Base-by-base conservation (phyloP, 106 monocot genomes). In the Ottelia alismoides region DNA sequence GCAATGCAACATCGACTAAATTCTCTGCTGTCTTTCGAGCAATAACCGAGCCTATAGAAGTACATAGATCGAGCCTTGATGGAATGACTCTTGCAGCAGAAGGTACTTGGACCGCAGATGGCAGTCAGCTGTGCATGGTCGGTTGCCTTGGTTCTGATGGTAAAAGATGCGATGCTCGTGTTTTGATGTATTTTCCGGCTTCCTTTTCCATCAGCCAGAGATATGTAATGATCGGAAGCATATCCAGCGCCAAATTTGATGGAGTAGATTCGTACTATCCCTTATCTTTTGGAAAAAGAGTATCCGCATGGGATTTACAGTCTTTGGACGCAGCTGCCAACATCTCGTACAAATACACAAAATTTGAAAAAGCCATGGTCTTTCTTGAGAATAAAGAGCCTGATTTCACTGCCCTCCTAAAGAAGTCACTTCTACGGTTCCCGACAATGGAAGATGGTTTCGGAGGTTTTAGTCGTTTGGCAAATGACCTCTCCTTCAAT, bases 61-160 rank as follows among this genome's bases (percentile, higher is more conserved):
- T 28, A 16, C 67, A 59, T 18, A 65, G 77, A 12, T 73, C 64
- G 2, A 74, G 77, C 4, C 70, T 80, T 31, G 57, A 45, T 57
- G 49, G 43, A 16, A 52, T 45, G 60, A 77, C 80, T 35, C 77
- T 86, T 51, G 70, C 85, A 1, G 61, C 70, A 20, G 80, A 80
- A 52, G 85, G 77, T 9, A 56, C 68, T 14, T 86, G 85, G 85
- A 67, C 63, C 55, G 62, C 77, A 19, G 54, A 66, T 20, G 5
- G 49, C 43, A 80, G 85, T 11, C 85, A 80, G 32, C 77, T 86
- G n/a, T 86, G 85, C 77, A 86, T 86, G 85, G 74, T 80, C n/a
- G 80, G 77, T 11, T 86, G 85, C 53, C 49, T 77, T 12, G 80
- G 70, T 25, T 48, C 32, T 19, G 53, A 52, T 45, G 31, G 57